These are phyloP conservation scores for Diaporthe helianthi DNA, from an alignment of 2,329 filamentous ascomycete species.

Conservation along the genomic window DNA sequence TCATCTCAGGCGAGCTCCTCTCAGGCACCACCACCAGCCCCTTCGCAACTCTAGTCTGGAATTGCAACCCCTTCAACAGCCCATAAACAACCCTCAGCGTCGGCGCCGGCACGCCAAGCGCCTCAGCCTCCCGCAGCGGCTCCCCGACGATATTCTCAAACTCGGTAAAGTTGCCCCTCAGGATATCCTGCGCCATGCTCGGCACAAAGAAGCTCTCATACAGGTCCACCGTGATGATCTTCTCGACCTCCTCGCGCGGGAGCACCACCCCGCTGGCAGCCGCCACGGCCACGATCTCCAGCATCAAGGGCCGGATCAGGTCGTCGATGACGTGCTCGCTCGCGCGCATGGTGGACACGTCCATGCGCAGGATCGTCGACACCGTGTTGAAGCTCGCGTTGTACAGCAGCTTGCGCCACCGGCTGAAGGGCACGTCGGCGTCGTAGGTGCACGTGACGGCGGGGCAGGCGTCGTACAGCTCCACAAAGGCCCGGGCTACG, in stretches of 20 bases:
- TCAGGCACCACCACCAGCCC: slow-evolving; percentile 44
- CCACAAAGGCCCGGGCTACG: slow-evolving; percentile 49
- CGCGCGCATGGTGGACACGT: slow-evolving; percentile 56
- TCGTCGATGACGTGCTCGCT: slow-evolving; percentile 51
- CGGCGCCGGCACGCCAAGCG: slow-evolving; percentile 56
- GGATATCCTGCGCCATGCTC: slow-evolving; percentile 60
- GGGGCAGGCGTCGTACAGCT: slow-evolving; percentile 52
- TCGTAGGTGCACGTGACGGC: slow-evolving; percentile 51
- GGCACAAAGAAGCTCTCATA: slow-evolving; percentile 56
- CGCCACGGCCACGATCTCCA: slow-evolving; percentile 55
- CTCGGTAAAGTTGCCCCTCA: slow-evolving; percentile 63
- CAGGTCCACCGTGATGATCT: slow-evolving; percentile 56
- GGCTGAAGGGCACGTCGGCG: slow-evolving; percentile 47
- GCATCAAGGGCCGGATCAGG: slow-evolving; percentile 60
- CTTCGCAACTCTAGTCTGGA: slow-evolving; percentile 52
- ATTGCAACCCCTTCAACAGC: slow-evolving; percentile 56
- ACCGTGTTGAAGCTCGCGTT: slow-evolving; percentile 59
- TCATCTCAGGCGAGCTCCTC: slow-evolving; percentile 30
- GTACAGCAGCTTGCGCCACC: slow-evolving; percentile 57
- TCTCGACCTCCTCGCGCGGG: slow-evolving; percentile 50
- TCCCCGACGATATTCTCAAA: slow-evolving; percentile 64
- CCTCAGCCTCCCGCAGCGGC: slow-evolving; percentile 58
- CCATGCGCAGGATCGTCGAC: slow-evolving; percentile 56
- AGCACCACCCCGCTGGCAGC: slow-evolving; percentile 51
- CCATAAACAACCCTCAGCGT: slow-evolving; percentile 57